phyloP scores from a whole-genome alignment of 768 basidiomycete species.

The Boletus huronensis region DNA sequence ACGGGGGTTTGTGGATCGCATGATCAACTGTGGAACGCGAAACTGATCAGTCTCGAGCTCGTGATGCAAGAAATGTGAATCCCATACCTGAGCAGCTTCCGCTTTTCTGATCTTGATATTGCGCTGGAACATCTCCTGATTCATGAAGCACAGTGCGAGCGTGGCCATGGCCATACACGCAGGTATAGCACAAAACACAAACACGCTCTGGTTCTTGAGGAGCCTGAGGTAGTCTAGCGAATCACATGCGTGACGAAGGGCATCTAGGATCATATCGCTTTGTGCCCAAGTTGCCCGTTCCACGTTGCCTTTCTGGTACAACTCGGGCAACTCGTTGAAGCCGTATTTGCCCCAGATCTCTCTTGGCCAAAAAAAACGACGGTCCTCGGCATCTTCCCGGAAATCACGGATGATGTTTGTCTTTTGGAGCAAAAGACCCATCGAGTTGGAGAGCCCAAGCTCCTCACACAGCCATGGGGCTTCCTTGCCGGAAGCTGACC shows the following conservation, averaged over 20 bases:
- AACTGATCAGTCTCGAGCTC: not conserved
- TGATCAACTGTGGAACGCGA: slow-evolving; percentile 63
- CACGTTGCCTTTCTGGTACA: slow-evolving; percentile 54
- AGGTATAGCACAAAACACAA: slow-evolving; percentile 95
- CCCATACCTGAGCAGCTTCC: slow-evolving; percentile 72
- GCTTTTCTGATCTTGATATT: slow-evolving; percentile 97
- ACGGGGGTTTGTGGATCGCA: slow-evolving; percentile 86
- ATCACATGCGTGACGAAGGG: slow-evolving; percentile 78
- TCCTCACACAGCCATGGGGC: slow-evolving; percentile 67
- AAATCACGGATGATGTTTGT: slow-evolving; percentile 97
- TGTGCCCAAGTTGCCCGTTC: slow-evolving; percentile 76
- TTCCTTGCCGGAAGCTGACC: slow-evolving; percentile 84
- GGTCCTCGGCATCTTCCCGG: slow-evolving; percentile 84
- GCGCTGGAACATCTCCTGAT: slow-evolving; percentile 74
- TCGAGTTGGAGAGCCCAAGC: slow-evolving; percentile 85
- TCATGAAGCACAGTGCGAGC: slow-evolving; percentile 90
- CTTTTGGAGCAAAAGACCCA: slow-evolving; percentile 96
- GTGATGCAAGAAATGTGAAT: not conserved
- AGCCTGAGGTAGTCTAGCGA: slow-evolving; percentile 86
- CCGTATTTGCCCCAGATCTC: slow-evolving; percentile 86
- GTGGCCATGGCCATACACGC: slow-evolving; percentile 96
- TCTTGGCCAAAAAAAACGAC: slow-evolving; percentile 89
- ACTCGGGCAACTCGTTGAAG: slow-evolving; percentile 67
- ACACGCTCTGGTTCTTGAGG: slow-evolving; percentile 86
- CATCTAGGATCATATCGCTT: slow-evolving; percentile 87